Evolutionary conservation across 176 grass and related monocot genomes (phyloP), one percentile per base, ranked within the genome.

Genomic region (Melocanna baccifera): DNA sequence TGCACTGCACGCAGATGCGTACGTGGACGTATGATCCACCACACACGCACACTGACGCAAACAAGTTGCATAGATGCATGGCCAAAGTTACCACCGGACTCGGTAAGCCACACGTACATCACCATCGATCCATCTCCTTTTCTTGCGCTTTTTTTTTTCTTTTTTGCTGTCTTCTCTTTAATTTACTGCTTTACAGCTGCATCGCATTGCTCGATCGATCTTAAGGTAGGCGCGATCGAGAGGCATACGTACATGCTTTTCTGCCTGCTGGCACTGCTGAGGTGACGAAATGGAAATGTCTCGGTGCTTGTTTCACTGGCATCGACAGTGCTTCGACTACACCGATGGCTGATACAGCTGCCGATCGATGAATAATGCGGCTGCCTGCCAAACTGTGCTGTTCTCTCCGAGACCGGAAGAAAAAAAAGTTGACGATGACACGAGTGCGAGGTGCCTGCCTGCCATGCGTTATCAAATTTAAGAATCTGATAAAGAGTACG

Each of bases 241-340:
- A 29, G 16, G 16, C 28, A 23, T 36, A 30, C 13, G 56, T 39
- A 40, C 6, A 28, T 19, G 64, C 68, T 25, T 73, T 86, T 65
- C 43, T 73, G 29, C 29, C 6, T 40, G n/a, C 16, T 48, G 22
- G 14, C 13, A 29, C 42, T 73, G n/a, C 11, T 1, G 69, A 67
- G 85, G 47, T 3, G 36, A 46, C 28, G 36, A 75, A 73, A 42
- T 7, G 58, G 77, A 65, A 87, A 73, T 20, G 8, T 4, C 4
- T 76, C 25, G 22, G 78, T 81, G 78, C 70, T 57, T 23, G 9
- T 66, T 16, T 36, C 85, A 81, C 77, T 75, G 39, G 70, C 69
- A 32, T 65, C 51, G 34, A 29, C 40, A 2, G 14, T 22, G 4
- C 23, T 12, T 63, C 4, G 30, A 30, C 56, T 7, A 32, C 16